phyloP scores from a whole-genome alignment of 2,329 filamentous ascomycete genomes.

The Aspergillus awamori region DNA sequence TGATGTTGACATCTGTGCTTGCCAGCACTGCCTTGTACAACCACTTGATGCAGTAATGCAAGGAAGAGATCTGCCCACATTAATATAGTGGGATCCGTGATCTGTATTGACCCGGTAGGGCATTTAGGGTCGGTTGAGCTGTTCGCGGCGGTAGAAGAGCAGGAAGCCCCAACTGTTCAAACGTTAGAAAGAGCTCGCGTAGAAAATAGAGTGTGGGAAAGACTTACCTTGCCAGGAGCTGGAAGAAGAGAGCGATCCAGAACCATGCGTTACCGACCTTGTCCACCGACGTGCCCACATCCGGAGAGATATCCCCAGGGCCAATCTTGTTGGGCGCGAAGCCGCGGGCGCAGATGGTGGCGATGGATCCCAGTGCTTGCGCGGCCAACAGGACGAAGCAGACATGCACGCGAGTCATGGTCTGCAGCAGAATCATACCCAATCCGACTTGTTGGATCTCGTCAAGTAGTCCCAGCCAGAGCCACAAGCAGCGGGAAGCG shows the following conservation, averaged over 20 bases:
- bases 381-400: constrained; percentile 6
- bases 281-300: constrained; percentile 4
- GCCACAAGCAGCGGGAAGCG: not conserved
- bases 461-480: constrained; percentile 7
- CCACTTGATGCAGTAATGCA: too few relatives aligned
- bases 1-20: too few relatives aligned
- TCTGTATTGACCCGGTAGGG: too few relatives aligned
- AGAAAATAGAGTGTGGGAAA: not conserved
- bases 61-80: too few relatives aligned
- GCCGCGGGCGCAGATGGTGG: constrained; percentile 4
- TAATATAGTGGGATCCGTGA: too few relatives aligned
- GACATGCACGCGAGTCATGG: constrained; percentile 7
- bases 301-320: not conserved
- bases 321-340: constrained; percentile 8
- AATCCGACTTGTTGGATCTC: constrained; percentile 7
- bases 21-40: too few relatives aligned
- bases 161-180: constrained; percentile 35
- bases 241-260: constrained; percentile 10
- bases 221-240: constrained; percentile 3
- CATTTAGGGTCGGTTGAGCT: constrained; percentile 43
- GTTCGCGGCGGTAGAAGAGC: constrained; percentile 47
- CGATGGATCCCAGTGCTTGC: constrained; percentile 6
- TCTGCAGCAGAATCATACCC: constrained; percentile 10
- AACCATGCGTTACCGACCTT: constrained; percentile 8
- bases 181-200: constrained; percentile 44